These are phyloP conservation scores for Diaporthe aspalathi DNA, from an alignment of 2,329 filamentous ascomycete genomes.

Conservation along the genomic window DNA sequence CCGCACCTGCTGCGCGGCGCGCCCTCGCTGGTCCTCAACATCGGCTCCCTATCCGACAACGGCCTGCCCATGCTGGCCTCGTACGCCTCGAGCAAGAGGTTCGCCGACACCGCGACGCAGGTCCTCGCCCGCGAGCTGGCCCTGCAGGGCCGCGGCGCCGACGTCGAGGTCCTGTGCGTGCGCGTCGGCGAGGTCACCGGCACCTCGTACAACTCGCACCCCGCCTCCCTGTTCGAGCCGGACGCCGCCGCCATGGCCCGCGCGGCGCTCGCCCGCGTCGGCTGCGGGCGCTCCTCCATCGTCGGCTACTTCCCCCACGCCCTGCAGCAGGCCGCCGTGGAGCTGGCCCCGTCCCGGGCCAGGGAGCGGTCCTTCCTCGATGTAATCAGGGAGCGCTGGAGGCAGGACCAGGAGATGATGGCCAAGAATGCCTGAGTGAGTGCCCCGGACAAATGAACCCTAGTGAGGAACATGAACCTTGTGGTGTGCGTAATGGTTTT, in stretches of 20 bases:
- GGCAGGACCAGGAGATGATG: constrained; percentile 25
- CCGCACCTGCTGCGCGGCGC: constrained; percentile 54
- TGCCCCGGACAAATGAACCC: not conserved
- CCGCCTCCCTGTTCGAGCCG: constrained; percentile 39
- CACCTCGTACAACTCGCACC: constrained; percentile 38
- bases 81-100: constrained; percentile 48
- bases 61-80: constrained; percentile 58
- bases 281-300: constrained; percentile 40
- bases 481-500: not conserved
- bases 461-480: not conserved
- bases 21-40: constrained; percentile 62
- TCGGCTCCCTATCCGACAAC: constrained; percentile 58
- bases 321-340: constrained; percentile 34
- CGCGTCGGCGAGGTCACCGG: constrained; percentile 41
- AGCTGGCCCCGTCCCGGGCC: constrained; percentile 31
- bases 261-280: constrained; percentile 42
- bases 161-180: constrained; percentile 43
- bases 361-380: not conserved
- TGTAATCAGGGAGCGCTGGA: constrained; percentile 20
- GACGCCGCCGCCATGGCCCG: constrained; percentile 40
- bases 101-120: constrained; percentile 35
- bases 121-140: constrained; percentile 41
- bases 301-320: constrained; percentile 42
- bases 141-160: constrained; percentile 34
- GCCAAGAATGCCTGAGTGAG: constrained; percentile 20